Evolutionary conservation across 176 grass and related monocot species (phyloP).

Genomic region (Thinopyrum elongatum): DNA sequence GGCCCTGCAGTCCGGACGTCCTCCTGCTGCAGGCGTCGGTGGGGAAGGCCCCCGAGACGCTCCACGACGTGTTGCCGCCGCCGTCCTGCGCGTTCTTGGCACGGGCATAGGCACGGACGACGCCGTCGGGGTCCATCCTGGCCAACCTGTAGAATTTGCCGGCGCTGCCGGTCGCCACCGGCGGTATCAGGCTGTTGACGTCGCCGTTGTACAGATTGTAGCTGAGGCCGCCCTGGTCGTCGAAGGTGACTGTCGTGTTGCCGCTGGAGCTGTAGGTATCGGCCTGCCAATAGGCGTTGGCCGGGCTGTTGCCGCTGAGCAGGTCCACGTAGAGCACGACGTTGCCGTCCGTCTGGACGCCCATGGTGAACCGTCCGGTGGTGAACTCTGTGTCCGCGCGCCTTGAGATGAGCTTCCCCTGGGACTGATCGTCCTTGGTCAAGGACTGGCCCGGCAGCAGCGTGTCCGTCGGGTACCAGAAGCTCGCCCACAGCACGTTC

Average conservation of each 20-base stretch:
- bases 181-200: not conserved
- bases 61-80: not conserved
- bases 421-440: not conserved
- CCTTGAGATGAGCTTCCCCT: conserved; percentile 28
- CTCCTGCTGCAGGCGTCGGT: not conserved
- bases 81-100: not conserved
- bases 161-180: not conserved
- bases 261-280: not conserved
- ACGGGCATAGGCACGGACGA: conserved; percentile 19
- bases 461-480: conserved; percentile 20
- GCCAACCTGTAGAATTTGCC: not conserved
- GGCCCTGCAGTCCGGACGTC: conserved; percentile 8
- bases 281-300: conserved; percentile 30
- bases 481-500: conserved; percentile 30
- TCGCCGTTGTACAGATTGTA: not conserved
- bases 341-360: conserved; percentile 35
- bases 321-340: conserved; percentile 30
- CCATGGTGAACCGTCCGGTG: conserved; percentile 39
- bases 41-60: not conserved
- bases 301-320: not conserved
- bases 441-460: conserved; percentile 32
- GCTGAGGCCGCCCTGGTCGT: not conserved
- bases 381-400: conserved; percentile 30
- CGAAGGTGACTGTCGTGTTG: not conserved
- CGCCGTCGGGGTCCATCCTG: conserved; percentile 27